Percentiles rank a stretch among this genome's conserved stretches.
Evolutionary conservation across 176 grass and related monocot genomes (phyloP).

Genomic region (Phyllostachys edulis): DNA sequence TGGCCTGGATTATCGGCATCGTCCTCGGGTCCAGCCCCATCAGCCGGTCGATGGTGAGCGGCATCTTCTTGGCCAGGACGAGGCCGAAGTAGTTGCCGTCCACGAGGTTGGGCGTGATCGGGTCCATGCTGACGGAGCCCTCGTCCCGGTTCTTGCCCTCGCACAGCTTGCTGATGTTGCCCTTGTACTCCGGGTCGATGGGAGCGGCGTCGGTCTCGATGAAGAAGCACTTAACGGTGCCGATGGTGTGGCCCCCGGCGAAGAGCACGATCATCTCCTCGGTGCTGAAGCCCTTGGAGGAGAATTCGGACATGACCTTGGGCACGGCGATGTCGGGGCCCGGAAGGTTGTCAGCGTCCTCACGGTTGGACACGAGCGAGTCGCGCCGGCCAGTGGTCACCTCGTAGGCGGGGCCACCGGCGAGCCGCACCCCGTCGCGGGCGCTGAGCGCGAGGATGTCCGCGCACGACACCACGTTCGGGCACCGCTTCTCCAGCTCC

Average conservation of each 20-base stretch:
- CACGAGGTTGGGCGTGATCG: slow-evolving; percentile 20
- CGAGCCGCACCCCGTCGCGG: slow-evolving; percentile 35
- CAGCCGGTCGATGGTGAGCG: slow-evolving; percentile 57
- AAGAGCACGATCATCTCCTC: slow-evolving; percentile 53
- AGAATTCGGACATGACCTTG: slow-evolving; percentile 35
- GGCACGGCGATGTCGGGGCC: slow-evolving; percentile 45
- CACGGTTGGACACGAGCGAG: slow-evolving; percentile 43
- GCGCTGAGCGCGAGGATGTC: slow-evolving; percentile 49
- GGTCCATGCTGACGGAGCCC: slow-evolving; percentile 38
- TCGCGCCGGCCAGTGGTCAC: slow-evolving; percentile 54
- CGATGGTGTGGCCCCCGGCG: slow-evolving; percentile 70
- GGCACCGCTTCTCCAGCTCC: slow-evolving; percentile 62
- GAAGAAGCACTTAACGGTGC: slow-evolving; percentile 53
- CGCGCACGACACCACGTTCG: slow-evolving; percentile 60
- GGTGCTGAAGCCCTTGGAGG: slow-evolving; percentile 23
- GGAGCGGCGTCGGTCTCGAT: slow-evolving; percentile 45
- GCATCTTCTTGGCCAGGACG: slow-evolving; percentile 41
- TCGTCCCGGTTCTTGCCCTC: neutral
- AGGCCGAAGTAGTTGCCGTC: slow-evolving; percentile 50
- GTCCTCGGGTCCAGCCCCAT: slow-evolving; percentile 29
- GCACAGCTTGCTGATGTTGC: slow-evolving; percentile 37
- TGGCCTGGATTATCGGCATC: slow-evolving; percentile 19
- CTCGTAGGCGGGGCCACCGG: slow-evolving; percentile 45
- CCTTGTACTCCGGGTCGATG: slow-evolving; percentile 32
- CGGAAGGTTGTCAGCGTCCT: slow-evolving; percentile 51